Percentiles rank a stretch among this genome's conserved stretches.
These are phyloP conservation scores for Lipomyces chichibuensis DNA, from an alignment of 805 yeast species.

Conservation along the genomic window DNA sequence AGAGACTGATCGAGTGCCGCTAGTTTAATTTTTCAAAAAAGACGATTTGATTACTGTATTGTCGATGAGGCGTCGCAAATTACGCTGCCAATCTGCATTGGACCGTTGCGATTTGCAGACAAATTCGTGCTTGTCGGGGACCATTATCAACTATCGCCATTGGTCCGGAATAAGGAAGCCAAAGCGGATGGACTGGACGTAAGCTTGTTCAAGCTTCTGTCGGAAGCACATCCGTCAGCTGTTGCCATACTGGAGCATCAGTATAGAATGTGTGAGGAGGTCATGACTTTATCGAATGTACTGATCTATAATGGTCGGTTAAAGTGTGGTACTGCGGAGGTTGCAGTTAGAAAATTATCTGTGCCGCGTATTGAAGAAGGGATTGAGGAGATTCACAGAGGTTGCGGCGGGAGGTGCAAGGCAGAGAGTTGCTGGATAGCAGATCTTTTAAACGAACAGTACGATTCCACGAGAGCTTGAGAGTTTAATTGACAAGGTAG, in stretches of 20 bases:
- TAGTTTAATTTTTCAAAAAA: constrained; percentile 54
- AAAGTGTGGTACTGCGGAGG: constrained; percentile 69
- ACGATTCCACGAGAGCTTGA: constrained; percentile 25
- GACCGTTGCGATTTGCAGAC: constrained; percentile 77
- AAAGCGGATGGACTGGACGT: constrained; percentile 64
- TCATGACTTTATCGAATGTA: constrained; percentile 79
- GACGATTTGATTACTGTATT: constrained; percentile 85
- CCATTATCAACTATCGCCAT: constrained; percentile 89
- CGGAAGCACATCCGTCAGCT: constrained; percentile 71
- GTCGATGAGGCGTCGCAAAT: constrained; percentile 97
- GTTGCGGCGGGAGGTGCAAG: constrained; percentile 1
- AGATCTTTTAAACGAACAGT: constrained; percentile 55
- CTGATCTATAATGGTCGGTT: constrained; percentile 76
- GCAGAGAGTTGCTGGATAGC: constrained; percentile 56
- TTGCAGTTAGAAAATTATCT: constrained; percentile 59
- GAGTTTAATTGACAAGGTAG: not conserved
- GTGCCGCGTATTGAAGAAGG: constrained; percentile 50
- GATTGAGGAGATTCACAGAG: constrained; percentile 3
- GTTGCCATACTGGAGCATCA: constrained; percentile 80
- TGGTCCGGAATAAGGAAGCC: constrained; percentile 73
- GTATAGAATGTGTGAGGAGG: constrained; percentile 90
- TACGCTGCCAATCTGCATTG: constrained; percentile 85
- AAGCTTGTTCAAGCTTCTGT: constrained; percentile 74
- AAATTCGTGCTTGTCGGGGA: constrained; percentile 95
- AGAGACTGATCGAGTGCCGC: not conserved